Base-by-base conservation (phyloP, 1,284 basidiomycete species). In the Coniophora puteana region DNA sequence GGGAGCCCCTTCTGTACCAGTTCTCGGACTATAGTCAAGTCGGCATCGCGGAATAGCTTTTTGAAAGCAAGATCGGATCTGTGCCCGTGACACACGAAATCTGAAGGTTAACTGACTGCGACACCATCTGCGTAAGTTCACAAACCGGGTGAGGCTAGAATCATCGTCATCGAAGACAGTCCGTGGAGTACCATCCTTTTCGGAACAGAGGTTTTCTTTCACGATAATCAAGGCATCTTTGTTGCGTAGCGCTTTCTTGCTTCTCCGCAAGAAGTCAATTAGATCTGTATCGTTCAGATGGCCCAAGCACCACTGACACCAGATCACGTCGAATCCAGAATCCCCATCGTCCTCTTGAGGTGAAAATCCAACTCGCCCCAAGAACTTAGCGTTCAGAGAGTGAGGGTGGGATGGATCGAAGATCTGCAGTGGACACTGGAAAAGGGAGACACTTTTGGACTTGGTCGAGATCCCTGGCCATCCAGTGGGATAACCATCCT, bases 271-370 rank as follows among this genome's bases (percentile, higher is more conserved):
- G 66, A 95, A 96, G 1, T 65, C 59, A 23, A 91, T 74, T 17
- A 96, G 74, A 56, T 93, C 89, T 5, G 62, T 55, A 55, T 94
- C 85, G 39, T 73, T 77, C 46, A 95, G 69, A 67, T 93, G 89
- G n/a, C 89, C 88, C 11, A 95, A 71, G 67, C 92, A 94, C 93
- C 93, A 96, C 61, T 96, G 93, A 54, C 90, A 91, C 93, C 90
- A 93, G 44, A 94, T 76, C 12, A 92, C 73, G 63, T 92, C 86
- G 59, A 85, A 89, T 2, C 74, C 74, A 27, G 68, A 65, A 26
- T 67, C 53, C 5, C 66, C 63, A 36, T 80, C 73, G 36, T 71
- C 69, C 16, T 62, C 59, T 13, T 55, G 41, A 3, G 78, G 66
- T 23, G 59, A 59, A 54, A 74, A 73, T 4, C 85, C 86, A 7